Evolutionary conservation across 2,329 filamentous ascomycete genomes (phyloP).

Genomic region (Talaromyces sp.): DNA sequence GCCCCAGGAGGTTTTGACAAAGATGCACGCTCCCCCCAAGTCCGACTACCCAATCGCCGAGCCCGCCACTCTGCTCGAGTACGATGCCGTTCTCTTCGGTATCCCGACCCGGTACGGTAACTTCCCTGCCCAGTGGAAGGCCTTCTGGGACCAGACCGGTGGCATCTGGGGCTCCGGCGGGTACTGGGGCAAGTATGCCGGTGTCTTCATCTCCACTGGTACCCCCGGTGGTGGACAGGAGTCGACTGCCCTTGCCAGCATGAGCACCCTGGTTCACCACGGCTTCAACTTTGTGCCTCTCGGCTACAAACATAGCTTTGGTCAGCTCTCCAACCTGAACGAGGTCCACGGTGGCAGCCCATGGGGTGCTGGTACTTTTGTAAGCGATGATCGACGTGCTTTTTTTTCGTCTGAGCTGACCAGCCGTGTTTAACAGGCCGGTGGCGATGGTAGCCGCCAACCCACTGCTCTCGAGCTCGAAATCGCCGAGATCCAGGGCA

Average conservation of each 20-base stretch:
- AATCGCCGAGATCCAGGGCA: constrained; percentile 76
- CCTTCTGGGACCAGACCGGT: constrained; percentile 78
- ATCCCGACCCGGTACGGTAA: constrained; percentile 96
- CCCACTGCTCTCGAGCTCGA: constrained; percentile 69
- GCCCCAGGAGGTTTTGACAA: constrained; percentile 68
- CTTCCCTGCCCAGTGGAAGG: constrained; percentile 94
- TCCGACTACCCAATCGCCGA: constrained; percentile 59
- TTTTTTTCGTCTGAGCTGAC: constrained; percentile 3
- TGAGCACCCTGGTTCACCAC: constrained; percentile 87
- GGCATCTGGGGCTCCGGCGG: constrained; percentile 72
- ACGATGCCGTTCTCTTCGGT: constrained; percentile 87
- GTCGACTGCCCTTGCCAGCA: constrained; percentile 69
- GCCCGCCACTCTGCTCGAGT: constrained; percentile 59
- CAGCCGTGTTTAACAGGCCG: constrained; percentile 15
- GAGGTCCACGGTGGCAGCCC: constrained; percentile 82
- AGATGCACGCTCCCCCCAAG: constrained; percentile 87
- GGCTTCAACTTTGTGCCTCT: constrained; percentile 95
- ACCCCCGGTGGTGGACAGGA: constrained; percentile 88
- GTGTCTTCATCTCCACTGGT: constrained; percentile 84
- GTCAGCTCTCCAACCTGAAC: constrained; percentile 59
- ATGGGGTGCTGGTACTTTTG: constrained; percentile 93
- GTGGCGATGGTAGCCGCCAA: constrained; percentile 73
- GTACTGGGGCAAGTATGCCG: constrained; percentile 82
- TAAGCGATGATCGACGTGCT: constrained; percentile 28
- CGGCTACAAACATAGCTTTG: constrained; percentile 79